Evolutionary conservation across 139 green algal genomes (phyloP), one percentile per base, ranked within the genome.

Genomic region (Nannochloris sp.): DNA sequence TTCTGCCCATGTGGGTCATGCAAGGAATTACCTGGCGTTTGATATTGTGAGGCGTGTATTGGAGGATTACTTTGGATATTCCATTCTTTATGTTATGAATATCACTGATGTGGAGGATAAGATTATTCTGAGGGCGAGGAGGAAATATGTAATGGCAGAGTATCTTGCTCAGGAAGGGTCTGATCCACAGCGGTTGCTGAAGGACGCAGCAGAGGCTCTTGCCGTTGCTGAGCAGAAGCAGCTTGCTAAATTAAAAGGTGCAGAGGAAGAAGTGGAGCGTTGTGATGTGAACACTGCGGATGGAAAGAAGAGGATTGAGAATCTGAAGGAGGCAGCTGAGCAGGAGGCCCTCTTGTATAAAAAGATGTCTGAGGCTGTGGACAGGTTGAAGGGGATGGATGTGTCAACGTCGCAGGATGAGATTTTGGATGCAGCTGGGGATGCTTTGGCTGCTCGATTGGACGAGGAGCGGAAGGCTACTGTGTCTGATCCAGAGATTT

Each of bases 1-100:
- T 69, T 68, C 59, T 13, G 80, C 89, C 0, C 94, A 99, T 64
- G 83, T 99, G 73, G 91, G 91, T 37, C 91, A 97, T 69, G 91
- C 91, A 20, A 79, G 94, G 36, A 96, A 95, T 68, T 99, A 98
- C 70, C 68, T 99, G n/a, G 92, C 86, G 3, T 96, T 98, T 70
- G 94, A 99, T 81, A 93, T 97, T 37, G 74, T 98, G 25, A 77
- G 94, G 14, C 81, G 94, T 2, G 82, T 98, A 0, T 81, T 98
- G 61, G 89, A 96, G 66, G 92, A 97, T 71, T 97, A 97, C 69
- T 97, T 98, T 48, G 83, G 87, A 1, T 98, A 96, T 79, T 84
- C 91, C 51, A 67, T 89, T 17, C 73, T 87, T 29, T 95, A 88
- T 59, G 83, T 95, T 20, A 97, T 98, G 93, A 99, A 99, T 73